phyloP scores from a whole-genome alignment of 2,329 filamentous ascomycete genomes.

The Aspergillus puulaauensis region DNA sequence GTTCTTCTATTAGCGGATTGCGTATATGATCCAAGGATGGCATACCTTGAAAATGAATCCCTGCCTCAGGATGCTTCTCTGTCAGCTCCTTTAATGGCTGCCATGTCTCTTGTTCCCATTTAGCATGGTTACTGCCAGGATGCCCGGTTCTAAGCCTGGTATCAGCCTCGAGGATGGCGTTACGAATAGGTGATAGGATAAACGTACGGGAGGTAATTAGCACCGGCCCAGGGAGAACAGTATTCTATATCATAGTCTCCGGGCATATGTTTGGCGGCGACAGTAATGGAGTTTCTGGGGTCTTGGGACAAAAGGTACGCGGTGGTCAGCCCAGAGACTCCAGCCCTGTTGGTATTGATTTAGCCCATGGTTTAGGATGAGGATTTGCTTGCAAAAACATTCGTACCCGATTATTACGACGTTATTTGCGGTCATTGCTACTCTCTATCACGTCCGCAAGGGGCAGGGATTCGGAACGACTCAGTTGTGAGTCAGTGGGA shows the following conservation, averaged over 20 bases:
- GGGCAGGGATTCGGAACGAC: background rate
- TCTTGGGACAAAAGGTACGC: constrained; percentile 62
- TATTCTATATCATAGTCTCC: constrained; percentile 93
- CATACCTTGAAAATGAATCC: constrained; percentile 73
- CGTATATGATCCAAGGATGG: background rate
- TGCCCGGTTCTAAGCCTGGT: constrained; percentile 36
- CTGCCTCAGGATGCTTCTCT: constrained; percentile 69
- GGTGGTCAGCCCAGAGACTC: constrained; percentile 65
- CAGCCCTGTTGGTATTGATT: constrained; percentile 50
- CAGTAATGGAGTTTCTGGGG: constrained; percentile 59
- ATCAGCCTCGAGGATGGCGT: background rate
- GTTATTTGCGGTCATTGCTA: constrained; percentile 34
- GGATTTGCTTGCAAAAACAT: background rate
- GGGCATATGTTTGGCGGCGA: constrained; percentile 86
- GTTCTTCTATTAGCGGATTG: background rate
- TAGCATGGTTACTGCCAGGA: constrained; percentile 36
- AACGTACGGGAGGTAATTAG: constrained; percentile 72
- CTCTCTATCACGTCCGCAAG: background rate
- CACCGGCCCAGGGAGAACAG: constrained; percentile 84
- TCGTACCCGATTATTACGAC: constrained; percentile 43
- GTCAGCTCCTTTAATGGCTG: constrained; percentile 60
- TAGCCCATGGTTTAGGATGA: background rate
- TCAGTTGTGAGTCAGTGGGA: background rate
- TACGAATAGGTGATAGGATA: background rate
- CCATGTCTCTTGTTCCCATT: constrained; percentile 66